Conservation (phyloP, 257 asterid species). For the Penstemon newberryi region DNA sequence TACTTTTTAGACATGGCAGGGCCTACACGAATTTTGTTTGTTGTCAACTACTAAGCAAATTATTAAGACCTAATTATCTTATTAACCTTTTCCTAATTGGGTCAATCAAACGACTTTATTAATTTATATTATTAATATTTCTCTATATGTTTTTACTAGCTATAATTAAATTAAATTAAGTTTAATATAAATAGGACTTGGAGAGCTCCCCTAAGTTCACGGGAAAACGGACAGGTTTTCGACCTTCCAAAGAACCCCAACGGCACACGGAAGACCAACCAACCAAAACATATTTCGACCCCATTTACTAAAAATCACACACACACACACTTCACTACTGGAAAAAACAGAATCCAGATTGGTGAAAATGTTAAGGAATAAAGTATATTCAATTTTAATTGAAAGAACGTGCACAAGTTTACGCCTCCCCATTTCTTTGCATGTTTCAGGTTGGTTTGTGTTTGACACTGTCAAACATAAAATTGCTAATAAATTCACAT, state of each 20-base stretch:
- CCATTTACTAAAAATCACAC: constrained; percentile 6
- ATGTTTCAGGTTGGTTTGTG: constrained; percentile 31
- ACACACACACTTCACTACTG: constrained; percentile 16
- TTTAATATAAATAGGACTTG: too few relatives aligned
- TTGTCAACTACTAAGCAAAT: too few relatives aligned
- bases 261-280: constrained; percentile 43
- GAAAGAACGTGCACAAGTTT: constrained; percentile 29
- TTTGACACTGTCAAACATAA: constrained; percentile 6
- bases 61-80: too few relatives aligned
- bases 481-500: neutral
- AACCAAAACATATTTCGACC: constrained; percentile 10
- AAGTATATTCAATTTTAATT: constrained; percentile 13
- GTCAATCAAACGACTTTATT: too few relatives aligned
- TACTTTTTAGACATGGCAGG: too few relatives aligned
- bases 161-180: too few relatives aligned
- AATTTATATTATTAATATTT: too few relatives aligned
- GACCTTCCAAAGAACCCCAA: constrained; percentile 47
- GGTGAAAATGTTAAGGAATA: neutral
- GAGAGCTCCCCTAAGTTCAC: constrained; percentile 39
- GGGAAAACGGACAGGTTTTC: constrained; percentile 40
- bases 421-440: constrained; percentile 30
- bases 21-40: too few relatives aligned
- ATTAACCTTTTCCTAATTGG: too few relatives aligned
- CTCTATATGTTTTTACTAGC: too few relatives aligned
- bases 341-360: constrained; percentile 1